Evolutionary conservation across 1,139 yeast species (phyloP), one percentile per base, ranked within the genome.

Genomic region (Keqinozyma sinolaborantium): DNA sequence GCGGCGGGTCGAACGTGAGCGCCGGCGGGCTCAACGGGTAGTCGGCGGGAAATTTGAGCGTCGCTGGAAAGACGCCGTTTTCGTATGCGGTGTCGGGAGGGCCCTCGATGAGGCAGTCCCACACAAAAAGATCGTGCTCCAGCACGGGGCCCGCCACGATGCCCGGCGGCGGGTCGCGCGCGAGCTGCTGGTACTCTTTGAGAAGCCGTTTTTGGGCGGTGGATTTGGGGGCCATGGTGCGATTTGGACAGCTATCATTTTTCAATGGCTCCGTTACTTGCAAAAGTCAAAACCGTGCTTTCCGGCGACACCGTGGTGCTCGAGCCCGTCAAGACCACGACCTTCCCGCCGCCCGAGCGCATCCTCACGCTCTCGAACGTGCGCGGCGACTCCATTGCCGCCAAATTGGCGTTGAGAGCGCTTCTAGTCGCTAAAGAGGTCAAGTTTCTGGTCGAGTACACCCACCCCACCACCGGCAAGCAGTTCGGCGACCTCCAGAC

Each of bases 21-120:
- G 70, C 71, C 5, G 98, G 98, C 1, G 98, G 98, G 16, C 88
- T 79, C 44, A 92, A 66, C 1, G 98, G 98, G 52, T 92, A 92
- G 50, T 92, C 98, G 36, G 62, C 59, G 2, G 98, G 97, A 56
- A 92, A 92, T n/a, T 66, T 71, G 42, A 92, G 61, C 14, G 67
- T 63, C 1, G 97, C 97, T 15, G 92, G 84, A 54, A 88, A 92
- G 10, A 92, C 83, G 5, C 98, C 98, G 42, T 90, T 84, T 49
- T 88, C 97, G 52, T 87, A 92, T 3, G 95, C 85, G 0, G 97
- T 88, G 30, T 77, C 97, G n/a, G 79, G 71, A 1, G 98, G 98
- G 0, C 98, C 98, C 47, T 83, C 94, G 29, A 92, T 63, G 35
- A 88, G 62, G 55, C 98, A 92, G 43, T 86, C 95, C 98, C 98